Evolutionary conservation across 75 land plant genomes (phyloP).

Genomic region (Isoetes taiwanensis): DNA sequence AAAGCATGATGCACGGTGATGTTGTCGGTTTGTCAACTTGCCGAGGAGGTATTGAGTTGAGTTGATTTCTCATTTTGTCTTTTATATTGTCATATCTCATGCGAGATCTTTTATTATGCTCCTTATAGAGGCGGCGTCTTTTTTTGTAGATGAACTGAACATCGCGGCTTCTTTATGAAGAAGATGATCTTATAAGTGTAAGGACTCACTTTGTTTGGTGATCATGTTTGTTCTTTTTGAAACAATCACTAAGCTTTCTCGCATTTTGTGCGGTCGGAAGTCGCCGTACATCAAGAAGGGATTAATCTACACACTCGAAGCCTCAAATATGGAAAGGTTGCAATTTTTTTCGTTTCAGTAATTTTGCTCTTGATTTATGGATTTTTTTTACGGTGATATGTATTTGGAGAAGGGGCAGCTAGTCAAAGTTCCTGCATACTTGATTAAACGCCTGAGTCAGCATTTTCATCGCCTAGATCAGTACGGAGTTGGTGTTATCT

Average conservation of each 20-base stretch:
- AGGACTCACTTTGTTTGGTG: slow-evolving; percentile 19
- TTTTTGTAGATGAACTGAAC: slow-evolving; percentile 79
- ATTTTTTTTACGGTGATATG: slow-evolving; percentile 9
- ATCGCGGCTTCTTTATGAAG: slow-evolving; percentile 80
- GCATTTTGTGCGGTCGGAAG: no score
- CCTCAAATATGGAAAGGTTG: slow-evolving; percentile 92
- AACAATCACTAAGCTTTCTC: no score
- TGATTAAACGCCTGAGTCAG: slow-evolving; percentile 77
- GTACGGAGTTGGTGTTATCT: slow-evolving; percentile 66
- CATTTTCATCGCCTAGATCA: slow-evolving; percentile 78
- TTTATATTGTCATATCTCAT: no score
- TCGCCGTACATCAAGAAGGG: slow-evolving; percentile 89
- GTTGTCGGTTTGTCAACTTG: slow-evolving; percentile 90
- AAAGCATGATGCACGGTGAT: slow-evolving; percentile 79
- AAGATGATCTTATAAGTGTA: slow-evolving; percentile 91
- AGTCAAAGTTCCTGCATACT: slow-evolving; percentile 59
- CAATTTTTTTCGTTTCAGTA: not conserved
- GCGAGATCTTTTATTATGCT: no score
- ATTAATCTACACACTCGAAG: slow-evolving; percentile 92
- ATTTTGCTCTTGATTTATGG: not conserved
- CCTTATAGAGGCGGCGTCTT: slow-evolving; percentile 74
- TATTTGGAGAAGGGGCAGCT: slow-evolving; percentile 84
- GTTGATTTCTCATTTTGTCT: not conserved
- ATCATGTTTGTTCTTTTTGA: no score
- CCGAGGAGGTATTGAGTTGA: slow-evolving; percentile 97